Conservation (phyloP, 345 rosid species). For the Citrus glauca region DNA sequence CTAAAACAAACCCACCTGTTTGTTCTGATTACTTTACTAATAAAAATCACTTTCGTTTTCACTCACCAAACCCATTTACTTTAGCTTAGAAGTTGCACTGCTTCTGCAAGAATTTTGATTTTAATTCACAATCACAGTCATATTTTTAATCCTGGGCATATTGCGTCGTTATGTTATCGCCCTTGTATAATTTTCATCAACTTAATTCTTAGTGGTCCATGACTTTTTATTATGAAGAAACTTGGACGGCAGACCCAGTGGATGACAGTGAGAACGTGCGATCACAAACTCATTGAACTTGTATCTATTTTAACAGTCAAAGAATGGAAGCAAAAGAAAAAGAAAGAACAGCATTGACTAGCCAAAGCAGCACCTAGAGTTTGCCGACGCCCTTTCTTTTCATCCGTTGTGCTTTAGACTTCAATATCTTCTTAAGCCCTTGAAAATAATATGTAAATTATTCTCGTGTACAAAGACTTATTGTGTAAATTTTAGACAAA, state of each 20-base stretch:
- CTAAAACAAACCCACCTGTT: conserved; percentile 6
- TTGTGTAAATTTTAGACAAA: neutral
- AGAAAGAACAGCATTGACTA: neutral
- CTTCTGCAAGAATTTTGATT: neutral
- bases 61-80: conserved; percentile 28
- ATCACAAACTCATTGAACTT: no score
- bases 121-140: neutral
- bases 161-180: neutral
- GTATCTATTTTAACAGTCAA: neutral
- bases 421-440: neutral
- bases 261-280: neutral
- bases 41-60: conserved; percentile 28
- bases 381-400: neutral
- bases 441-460: neutral
- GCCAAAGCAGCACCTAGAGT: neutral
- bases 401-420: neutral
- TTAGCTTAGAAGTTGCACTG: neutral
- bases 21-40: conserved; percentile 1
- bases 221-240: neutral
- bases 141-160: neutral
- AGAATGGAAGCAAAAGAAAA: neutral
- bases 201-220: neutral
- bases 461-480: neutral
- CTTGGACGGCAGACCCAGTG: no score
- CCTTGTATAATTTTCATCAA: neutral